Conservation (phyloP, 345 rosid genomes). For the Populus nigra region DNA sequence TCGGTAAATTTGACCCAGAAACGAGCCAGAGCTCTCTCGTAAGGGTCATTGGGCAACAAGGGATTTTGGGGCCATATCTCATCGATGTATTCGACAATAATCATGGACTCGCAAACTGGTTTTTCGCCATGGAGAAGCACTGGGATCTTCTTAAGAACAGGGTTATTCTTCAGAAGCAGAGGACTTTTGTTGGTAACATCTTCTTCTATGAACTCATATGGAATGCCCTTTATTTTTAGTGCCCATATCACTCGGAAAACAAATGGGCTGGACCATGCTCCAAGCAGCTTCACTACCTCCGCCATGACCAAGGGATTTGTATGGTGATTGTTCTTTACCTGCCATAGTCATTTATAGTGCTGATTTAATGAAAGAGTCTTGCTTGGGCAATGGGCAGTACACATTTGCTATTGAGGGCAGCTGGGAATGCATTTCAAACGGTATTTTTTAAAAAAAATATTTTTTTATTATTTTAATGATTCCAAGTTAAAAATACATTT, state of each 20-base stretch:
- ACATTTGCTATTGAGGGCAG: not conserved
- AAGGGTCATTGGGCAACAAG: not conserved
- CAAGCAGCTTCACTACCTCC: not conserved
- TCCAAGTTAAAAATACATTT: too few relatives aligned
- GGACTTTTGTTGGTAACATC: not conserved
- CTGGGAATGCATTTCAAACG: too few relatives aligned
- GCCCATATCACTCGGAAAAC: not conserved
- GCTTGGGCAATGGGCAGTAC: not conserved
- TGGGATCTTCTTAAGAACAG: not conserved
- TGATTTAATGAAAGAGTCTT: not conserved
- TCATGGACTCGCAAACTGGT: not conserved
- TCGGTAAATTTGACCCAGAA: constrained; percentile 11
- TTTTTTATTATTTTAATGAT: too few relatives aligned
- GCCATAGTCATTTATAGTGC: not conserved
- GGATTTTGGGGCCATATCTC: not conserved
- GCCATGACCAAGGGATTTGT: not conserved
- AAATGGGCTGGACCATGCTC: not conserved
- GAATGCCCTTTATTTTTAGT: not conserved
- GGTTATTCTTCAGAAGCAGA: constrained; percentile 5
- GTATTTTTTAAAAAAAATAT: too few relatives aligned
- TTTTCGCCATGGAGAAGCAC: not conserved
- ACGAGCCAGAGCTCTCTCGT: constrained; percentile 2
- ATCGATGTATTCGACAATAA: not conserved
- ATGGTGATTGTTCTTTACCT: not conserved
- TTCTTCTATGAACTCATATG: not conserved